Evolutionary conservation across 192 early-diverging fungal genomes (phyloP).

Genomic region (Polychytrium aggregatum): DNA sequence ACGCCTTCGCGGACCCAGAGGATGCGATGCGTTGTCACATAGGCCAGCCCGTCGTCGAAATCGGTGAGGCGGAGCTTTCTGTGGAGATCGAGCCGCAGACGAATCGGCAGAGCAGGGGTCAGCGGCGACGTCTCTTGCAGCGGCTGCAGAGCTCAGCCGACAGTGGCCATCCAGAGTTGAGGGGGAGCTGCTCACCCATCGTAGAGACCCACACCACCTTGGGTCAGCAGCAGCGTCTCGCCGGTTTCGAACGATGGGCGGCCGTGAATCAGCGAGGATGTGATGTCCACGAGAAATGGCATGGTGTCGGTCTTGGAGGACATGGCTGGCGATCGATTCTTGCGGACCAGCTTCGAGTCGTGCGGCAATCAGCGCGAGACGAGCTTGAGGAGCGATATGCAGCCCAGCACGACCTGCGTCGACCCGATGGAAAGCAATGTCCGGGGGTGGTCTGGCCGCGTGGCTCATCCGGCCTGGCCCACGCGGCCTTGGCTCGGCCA

Average conservation of each 20-base stretch:
- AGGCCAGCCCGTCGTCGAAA: conserved; percentile 62
- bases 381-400: no score
- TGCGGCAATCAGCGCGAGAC: no score
- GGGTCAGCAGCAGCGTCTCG: conserved; percentile 44
- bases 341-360: no score
- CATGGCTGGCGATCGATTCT: no score
- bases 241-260: conserved; percentile 38
- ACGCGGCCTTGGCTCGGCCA: no score
- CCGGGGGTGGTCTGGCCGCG: no score
- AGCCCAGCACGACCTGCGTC: no score
- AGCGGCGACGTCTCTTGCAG: neutral
- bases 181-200: conserved; percentile 39
- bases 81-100: conserved; percentile 1
- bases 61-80: conserved; percentile 47
- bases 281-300: no score
- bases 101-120: neutral
- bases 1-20: conserved; percentile 61
- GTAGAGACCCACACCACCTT: conserved; percentile 60
- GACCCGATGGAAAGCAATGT: no score
- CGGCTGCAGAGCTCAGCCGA: neutral
- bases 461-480: no score
- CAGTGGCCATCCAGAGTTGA: neutral
- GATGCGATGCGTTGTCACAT: conserved; percentile 62
- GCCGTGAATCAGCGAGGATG: no score
- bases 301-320: no score